phyloP scores from a whole-genome alignment of 1,284 basidiomycete species.

The Sporisorium sorghi region DNA sequence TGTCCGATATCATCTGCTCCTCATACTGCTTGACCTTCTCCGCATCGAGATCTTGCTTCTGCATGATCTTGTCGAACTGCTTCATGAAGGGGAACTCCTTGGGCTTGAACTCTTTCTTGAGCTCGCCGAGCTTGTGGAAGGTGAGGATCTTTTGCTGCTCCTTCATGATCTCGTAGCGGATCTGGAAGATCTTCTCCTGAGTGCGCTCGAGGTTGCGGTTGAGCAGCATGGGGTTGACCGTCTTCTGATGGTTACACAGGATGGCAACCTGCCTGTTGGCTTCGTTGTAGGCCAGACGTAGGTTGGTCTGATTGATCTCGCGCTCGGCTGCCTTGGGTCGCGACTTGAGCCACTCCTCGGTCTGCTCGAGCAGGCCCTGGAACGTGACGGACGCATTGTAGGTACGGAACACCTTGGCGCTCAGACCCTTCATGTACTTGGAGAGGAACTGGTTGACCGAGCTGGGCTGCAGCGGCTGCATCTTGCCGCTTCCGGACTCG shows the following conservation, averaged over 20 bases:
- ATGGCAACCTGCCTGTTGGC: slow-evolving; percentile 69
- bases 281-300: slow-evolving; percentile 67
- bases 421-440: slow-evolving; percentile 66
- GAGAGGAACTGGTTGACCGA: slow-evolving; percentile 67
- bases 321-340: slow-evolving; percentile 62
- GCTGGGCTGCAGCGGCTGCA: slow-evolving; percentile 56
- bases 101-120: slow-evolving; percentile 73
- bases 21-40: slow-evolving; percentile 89
- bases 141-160: slow-evolving; percentile 67
- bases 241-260: slow-evolving; percentile 69
- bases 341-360: slow-evolving; percentile 62
- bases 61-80: slow-evolving; percentile 71
- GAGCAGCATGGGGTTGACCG: slow-evolving; percentile 64
- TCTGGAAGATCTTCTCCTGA: slow-evolving; percentile 59
- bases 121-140: slow-evolving; percentile 73
- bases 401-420: slow-evolving; percentile 69
- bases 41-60: slow-evolving; percentile 92
- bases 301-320: slow-evolving; percentile 60
- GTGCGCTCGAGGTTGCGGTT: slow-evolving; percentile 57
- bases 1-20: slow-evolving; percentile 73
- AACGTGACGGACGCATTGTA: slow-evolving; percentile 69
- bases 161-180: slow-evolving; percentile 67
- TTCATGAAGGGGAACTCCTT: slow-evolving; percentile 77
- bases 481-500: slow-evolving; percentile 43
- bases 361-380: slow-evolving; percentile 68